Percentiles rank a stretch among this genome's conserved stretches.
Conservation (phyloP, 2,329 filamentous ascomycete species). For the Paramyrothecium roridum region DNA sequence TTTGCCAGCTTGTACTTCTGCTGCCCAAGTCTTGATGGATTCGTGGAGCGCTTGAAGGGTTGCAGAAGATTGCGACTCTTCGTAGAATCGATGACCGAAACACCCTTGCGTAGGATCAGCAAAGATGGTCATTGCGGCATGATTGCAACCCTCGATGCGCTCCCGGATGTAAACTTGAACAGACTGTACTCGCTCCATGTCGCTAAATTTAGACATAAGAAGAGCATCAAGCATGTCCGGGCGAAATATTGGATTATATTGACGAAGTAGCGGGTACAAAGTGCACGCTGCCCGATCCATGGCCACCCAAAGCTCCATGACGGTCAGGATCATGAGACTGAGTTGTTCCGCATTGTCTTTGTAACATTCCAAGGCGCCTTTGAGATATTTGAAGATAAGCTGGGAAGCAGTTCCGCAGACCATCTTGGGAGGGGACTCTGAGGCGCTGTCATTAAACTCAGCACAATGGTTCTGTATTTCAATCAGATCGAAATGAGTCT, state of each 20-base stretch:
- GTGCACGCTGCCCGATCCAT: constrained; percentile 15
- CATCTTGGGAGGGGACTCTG: neutral
- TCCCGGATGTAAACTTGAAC: constrained; percentile 15
- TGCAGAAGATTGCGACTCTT: constrained; percentile 11
- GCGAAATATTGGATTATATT: constrained; percentile 16
- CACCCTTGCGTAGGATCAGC: constrained; percentile 18
- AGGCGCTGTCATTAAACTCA: constrained; percentile 5
- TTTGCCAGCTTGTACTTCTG: constrained; percentile 15
- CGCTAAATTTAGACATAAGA: constrained; percentile 9
- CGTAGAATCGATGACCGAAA: constrained; percentile 22
- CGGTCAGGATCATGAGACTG: constrained; percentile 14
- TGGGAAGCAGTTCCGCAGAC: neutral
- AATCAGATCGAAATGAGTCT: constrained; percentile 10
- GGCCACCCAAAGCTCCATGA: constrained; percentile 18
- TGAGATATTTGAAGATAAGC: constrained; percentile 9
- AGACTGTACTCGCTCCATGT: constrained; percentile 13
- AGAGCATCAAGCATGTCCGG: constrained; percentile 17
- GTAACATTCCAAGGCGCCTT: constrained; percentile 5
- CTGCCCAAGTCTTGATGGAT: constrained; percentile 19
- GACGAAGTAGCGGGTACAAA: constrained; percentile 13
- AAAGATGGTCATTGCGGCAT: constrained; percentile 12
- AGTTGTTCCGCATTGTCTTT: constrained; percentile 13
- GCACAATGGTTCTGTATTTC: constrained; percentile 6
- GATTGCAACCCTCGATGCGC: constrained; percentile 11
- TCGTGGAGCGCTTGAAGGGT: constrained; percentile 12